These are phyloP conservation scores for Mesotaenium endlicherianum DNA, from an alignment of 139 green algal genomes.

Conservation along the genomic window DNA sequence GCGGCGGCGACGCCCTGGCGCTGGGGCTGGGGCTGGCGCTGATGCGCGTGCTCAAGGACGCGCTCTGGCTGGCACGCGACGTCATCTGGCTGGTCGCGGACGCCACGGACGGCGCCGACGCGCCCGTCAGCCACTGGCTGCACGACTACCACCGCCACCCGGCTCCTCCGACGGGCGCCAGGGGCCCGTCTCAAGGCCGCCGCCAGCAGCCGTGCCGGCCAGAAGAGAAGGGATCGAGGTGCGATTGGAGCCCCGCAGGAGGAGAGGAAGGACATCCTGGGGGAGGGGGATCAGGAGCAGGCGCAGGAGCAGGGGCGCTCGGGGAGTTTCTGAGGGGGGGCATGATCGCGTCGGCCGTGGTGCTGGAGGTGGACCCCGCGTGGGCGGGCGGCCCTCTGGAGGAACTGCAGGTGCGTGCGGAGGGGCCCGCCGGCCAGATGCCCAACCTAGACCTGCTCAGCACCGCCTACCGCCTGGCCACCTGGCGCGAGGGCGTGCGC, in stretches of 20 bases:
- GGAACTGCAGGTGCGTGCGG: not conserved
- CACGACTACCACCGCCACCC: not conserved
- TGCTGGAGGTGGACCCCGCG: not conserved
- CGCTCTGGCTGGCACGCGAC: constrained; percentile 18
- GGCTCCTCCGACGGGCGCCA: not conserved
- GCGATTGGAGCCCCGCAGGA: not conserved
- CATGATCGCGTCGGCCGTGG: not conserved
- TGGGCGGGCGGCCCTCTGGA: not conserved
- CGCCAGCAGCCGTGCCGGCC: too few relatives aligned
- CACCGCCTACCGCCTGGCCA: not conserved
- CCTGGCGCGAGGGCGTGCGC: not conserved
- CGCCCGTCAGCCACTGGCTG: not conserved
- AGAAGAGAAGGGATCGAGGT: not conserved
- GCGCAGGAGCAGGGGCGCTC: too few relatives aligned
- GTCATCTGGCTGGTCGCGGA: constrained; percentile 20
- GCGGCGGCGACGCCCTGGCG: not conserved
- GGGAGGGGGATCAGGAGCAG: too few relatives aligned
- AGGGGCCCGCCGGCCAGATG: constrained; percentile 24
- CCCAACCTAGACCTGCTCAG: constrained; percentile 23
- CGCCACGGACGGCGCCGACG: not conserved
- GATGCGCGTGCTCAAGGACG: not conserved
- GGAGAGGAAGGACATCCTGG: too few relatives aligned
- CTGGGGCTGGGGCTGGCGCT: not conserved
- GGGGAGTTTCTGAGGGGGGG: not conserved
- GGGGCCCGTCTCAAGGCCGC: too few relatives aligned